These are phyloP conservation scores for Fusarium sp. DNA, from an alignment of 2,329 filamentous ascomycete species.

Conservation along the genomic window DNA sequence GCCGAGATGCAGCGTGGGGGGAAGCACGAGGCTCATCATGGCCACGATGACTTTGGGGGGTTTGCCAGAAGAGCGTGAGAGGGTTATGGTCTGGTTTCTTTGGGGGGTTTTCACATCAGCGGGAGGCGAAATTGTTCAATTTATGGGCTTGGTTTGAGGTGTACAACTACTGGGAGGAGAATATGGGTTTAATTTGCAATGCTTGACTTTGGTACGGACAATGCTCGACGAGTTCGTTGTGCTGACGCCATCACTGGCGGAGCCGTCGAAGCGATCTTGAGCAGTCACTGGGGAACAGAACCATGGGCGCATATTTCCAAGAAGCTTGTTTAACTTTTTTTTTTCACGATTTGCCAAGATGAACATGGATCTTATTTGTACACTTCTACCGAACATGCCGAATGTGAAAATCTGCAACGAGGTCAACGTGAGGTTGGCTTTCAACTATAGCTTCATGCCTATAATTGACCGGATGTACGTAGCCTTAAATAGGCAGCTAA, in stretches of 20 bases:
- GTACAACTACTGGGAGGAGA: neutral
- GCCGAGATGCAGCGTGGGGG: slow-evolving; percentile 11
- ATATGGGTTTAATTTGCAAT: neutral
- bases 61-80: neutral
- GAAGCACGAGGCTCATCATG: neutral
- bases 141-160: neutral
- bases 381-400: neutral
- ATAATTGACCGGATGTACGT: neutral
- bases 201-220: neutral
- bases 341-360: neutral
- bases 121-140: neutral
- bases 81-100: neutral
- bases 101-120: neutral
- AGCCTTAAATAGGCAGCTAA: neutral
- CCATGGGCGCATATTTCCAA: neutral
- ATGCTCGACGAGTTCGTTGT: neutral
- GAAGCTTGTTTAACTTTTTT: neutral
- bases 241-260: neutral
- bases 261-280: neutral
- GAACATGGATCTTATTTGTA: neutral
- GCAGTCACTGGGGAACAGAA: neutral
- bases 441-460: neutral
- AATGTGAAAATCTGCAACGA: neutral
- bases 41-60: neutral
- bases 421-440: neutral